Percentiles rank a stretch among this genome's conserved stretches.
These are phyloP conservation scores for Aphanomyces invadans DNA, from an alignment of 352 stramenopile species.

Conservation along the genomic window DNA sequence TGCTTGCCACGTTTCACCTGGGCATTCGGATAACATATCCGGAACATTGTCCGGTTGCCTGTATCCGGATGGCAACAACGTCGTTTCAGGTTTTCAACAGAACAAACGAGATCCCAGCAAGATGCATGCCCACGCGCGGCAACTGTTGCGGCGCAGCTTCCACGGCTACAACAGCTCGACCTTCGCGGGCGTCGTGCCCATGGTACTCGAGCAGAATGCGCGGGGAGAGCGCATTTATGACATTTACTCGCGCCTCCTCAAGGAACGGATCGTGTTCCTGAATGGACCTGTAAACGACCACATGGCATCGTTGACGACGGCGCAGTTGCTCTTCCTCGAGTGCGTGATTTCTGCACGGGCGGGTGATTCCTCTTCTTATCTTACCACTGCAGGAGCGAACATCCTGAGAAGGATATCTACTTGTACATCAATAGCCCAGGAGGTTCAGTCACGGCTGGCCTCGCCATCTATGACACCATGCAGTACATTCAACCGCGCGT, in stretches of 20 bases:
- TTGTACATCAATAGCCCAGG: slow-evolving; percentile 99
- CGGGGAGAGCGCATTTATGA: slow-evolving; percentile 94
- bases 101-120: not conserved
- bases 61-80: too few relatives aligned
- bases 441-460: slow-evolving; percentile 93
- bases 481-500: slow-evolving; percentile 96
- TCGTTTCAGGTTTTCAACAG: too few relatives aligned
- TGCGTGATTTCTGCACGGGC: slow-evolving; percentile 60
- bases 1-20: not conserved
- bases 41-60: not conserved
- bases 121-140: not conserved
- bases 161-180: not conserved
- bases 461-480: slow-evolving; percentile 99
- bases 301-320: slow-evolving; percentile 76
- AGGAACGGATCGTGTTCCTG: slow-evolving; percentile 97
- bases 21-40: not conserved
- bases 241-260: slow-evolving; percentile 96
- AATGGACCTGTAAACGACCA: slow-evolving; percentile 90
- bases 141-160: not conserved
- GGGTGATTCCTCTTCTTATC: slow-evolving; percentile 38
- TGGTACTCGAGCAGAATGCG: slow-evolving; percentile 90
- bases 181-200: slow-evolving; percentile 62
- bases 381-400: slow-evolving; percentile 48
- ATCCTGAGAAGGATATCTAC: slow-evolving; percentile 96
- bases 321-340: slow-evolving; percentile 93